These are phyloP conservation scores for Didymella pomorum DNA, from an alignment of 2,329 filamentous ascomycete species.

Conservation along the genomic window DNA sequence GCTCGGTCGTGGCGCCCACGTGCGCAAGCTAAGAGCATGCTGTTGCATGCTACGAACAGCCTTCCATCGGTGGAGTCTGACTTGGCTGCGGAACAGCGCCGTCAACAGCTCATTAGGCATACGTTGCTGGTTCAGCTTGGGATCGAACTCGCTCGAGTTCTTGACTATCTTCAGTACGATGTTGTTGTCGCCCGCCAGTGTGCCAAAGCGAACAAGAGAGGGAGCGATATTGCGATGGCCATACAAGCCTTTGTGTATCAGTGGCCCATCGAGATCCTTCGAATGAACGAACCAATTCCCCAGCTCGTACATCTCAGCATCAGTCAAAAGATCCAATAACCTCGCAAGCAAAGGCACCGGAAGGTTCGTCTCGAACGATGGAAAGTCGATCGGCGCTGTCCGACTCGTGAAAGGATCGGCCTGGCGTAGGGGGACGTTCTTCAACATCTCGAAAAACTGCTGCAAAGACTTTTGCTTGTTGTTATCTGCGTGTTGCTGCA, in stretches of 20 bases:
- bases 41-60: constrained; percentile 51
- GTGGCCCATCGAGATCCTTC: constrained; percentile 62
- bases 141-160: constrained; percentile 27
- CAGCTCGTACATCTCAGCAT: constrained; percentile 57
- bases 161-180: constrained; percentile 46
- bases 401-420: constrained; percentile 38
- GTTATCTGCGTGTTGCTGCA: constrained; percentile 54
- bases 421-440: constrained; percentile 24
- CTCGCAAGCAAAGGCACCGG: constrained; percentile 59
- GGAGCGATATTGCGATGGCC: constrained; percentile 58
- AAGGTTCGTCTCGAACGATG: constrained; percentile 55
- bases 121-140: constrained; percentile 32
- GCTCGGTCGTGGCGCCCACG: constrained; percentile 37
- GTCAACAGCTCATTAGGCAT: constrained; percentile 48
- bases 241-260: constrained; percentile 58
- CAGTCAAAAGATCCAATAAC: constrained; percentile 60
- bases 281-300: constrained; percentile 63
- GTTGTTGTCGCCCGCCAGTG: constrained; percentile 57
- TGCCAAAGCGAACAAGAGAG: constrained; percentile 63
- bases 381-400: constrained; percentile 53
- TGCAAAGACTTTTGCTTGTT: constrained; percentile 55
- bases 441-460: constrained; percentile 52
- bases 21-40: constrained; percentile 35
- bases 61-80: constrained; percentile 53
- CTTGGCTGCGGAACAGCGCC: constrained; percentile 54